Evolutionary conservation across 176 grass and related monocot species (phyloP), one percentile per base, ranked within the genome.

Genomic region (Aegilops bicornis): DNA sequence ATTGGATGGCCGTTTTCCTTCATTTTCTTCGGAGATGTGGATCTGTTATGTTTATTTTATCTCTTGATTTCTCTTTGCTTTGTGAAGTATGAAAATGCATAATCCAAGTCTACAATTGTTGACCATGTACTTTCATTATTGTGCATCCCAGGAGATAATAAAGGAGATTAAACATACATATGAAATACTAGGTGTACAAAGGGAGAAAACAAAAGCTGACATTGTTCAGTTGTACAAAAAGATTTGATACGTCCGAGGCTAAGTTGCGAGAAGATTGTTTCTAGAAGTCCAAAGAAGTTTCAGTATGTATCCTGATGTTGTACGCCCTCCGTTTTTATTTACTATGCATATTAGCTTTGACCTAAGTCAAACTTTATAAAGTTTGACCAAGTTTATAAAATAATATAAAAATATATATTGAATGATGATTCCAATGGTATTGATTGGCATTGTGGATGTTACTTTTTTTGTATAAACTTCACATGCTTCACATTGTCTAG

Each of bases 201-300:
- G 96, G 81, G 93, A 98, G 83, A 98, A 98, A 78, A 96, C 92
- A 72, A 96, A 96, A 78, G 92, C 92, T 14, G 96, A 96, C 86
- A 98, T 94, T 67, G 96, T 98, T 74, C 91, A 96, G 73, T 89
- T 98, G 13, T 98, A 98, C 83, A 92, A 94, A 80, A 98, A 98
- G 79, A 96, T 98, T 77, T 71, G 93, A 35, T 98, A 96, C 17
- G 93, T 96, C 43, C 96, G 96, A 78, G 96, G 92, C 80, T 98
- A 96, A 98, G 87, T 83, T 85, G 89, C 27, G 96, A 98, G 79
- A 98, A 98, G 79, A 95, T 98, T 81, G 90, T 94, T 78, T 96
- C 93, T 25, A 98, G 96, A 92, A 93, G 76, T 79, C 93, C 96
- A 71, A 33, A 33, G 89, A 98, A 98, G 96, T 93, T 98, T 76